These are phyloP conservation scores for Phytophthora agathidicida DNA, from an alignment of 352 stramenopile genomes.

Conservation along the genomic window DNA sequence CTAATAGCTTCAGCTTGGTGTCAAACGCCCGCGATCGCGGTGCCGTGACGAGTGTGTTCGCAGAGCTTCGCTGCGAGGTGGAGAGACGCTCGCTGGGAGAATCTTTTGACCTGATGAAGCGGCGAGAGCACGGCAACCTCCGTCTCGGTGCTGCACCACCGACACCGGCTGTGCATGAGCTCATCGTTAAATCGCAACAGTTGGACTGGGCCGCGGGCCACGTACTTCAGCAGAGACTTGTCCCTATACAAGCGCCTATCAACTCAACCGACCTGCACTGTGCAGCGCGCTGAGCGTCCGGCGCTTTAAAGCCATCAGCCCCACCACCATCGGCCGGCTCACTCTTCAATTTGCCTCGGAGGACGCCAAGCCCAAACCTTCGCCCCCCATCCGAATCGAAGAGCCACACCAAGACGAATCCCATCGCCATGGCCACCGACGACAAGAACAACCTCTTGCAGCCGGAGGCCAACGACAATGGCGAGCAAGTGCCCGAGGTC, in stretches of 20 bases:
- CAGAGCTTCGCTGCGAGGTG: neutral
- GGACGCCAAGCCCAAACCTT: slow-evolving; percentile 10
- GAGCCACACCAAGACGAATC: slow-evolving; percentile 21
- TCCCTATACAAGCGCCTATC: slow-evolving; percentile 6
- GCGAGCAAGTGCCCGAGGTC: slow-evolving; percentile 56
- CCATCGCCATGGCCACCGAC: slow-evolving; percentile 15
- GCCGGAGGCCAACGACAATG: slow-evolving; percentile 28
- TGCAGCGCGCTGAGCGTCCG: no score
- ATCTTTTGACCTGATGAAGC: neutral
- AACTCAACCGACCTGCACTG: no score
- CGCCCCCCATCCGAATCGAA: slow-evolving; percentile 26
- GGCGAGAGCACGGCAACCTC: neutral
- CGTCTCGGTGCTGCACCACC: no score
- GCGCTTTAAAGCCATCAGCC: no score
- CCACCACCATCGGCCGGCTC: slow-evolving; percentile 2
- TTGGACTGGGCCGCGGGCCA: neutral
- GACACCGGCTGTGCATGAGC: neutral
- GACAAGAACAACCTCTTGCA: slow-evolving; percentile 36
- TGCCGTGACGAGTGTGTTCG: neutral
- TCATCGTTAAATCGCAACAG: slow-evolving; percentile 4
- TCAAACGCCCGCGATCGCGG: slow-evolving; percentile 1
- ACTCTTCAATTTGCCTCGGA: slow-evolving; percentile 41
- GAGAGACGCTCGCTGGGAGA: neutral
- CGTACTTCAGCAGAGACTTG: slow-evolving; percentile 8
- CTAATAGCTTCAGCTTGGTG: neutral